These are phyloP conservation scores for Solanum lycopersicoides DNA, from an alignment of 257 asterid species.

Conservation along the genomic window DNA sequence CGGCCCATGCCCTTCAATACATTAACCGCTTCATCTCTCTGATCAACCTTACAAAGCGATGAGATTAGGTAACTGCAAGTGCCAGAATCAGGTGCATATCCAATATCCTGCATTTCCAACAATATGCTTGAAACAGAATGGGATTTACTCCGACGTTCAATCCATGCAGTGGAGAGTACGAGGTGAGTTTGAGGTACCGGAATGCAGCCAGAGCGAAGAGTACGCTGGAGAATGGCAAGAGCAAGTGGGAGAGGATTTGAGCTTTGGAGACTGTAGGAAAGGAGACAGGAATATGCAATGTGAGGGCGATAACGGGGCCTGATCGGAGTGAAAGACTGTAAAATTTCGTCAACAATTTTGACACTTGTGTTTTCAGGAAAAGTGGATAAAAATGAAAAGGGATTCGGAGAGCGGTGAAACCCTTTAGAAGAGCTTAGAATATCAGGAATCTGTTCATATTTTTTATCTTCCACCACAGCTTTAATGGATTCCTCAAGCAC, in stretches of 20 bases:
- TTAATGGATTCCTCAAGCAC: slow-evolving; percentile 36
- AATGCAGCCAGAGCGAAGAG: slow-evolving; percentile 66
- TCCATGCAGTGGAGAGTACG: slow-evolving; percentile 58
- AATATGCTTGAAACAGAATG: slow-evolving; percentile 28
- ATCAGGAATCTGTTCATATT: slow-evolving; percentile 45
- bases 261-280: slow-evolving; percentile 43
- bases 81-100: slow-evolving; percentile 59
- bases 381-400: slow-evolving; percentile 49
- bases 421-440: slow-evolving; percentile 25
- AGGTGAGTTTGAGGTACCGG: slow-evolving; percentile 58
- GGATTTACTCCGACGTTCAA: slow-evolving; percentile 15
- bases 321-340: slow-evolving; percentile 43
- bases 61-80: slow-evolving; percentile 64
- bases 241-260: slow-evolving; percentile 52
- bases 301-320: slow-evolving; percentile 53
- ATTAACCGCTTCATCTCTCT: slow-evolving; percentile 36
- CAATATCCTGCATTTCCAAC: slow-evolving; percentile 45
- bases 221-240: slow-evolving; percentile 55
- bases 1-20: slow-evolving; percentile 50
- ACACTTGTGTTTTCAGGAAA: slow-evolving; percentile 23
- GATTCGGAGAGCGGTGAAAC: slow-evolving; percentile 32
- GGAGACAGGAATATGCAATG: slow-evolving; percentile 53
- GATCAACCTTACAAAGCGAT: slow-evolving; percentile 65
- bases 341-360: slow-evolving; percentile 35
- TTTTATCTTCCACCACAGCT: slow-evolving; percentile 44